These are phyloP conservation scores for Colletotrichum caudatum DNA, from an alignment of 2,329 filamentous ascomycete species.

Conservation along the genomic window DNA sequence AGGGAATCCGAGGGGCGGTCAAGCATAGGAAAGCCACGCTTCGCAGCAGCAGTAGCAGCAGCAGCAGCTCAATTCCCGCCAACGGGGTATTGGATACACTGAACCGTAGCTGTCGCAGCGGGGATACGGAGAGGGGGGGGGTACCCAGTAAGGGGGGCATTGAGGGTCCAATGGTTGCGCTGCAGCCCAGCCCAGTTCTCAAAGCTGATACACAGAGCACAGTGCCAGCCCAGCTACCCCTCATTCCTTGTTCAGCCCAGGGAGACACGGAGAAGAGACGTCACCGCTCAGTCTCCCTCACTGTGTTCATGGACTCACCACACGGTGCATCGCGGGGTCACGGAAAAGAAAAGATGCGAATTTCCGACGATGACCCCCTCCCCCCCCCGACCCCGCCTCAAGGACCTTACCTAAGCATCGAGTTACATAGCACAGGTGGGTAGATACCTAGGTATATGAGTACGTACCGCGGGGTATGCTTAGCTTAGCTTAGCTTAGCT, in stretches of 20 bases:
- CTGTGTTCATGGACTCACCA: neutral
- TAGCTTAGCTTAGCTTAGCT: conserved; percentile 29
- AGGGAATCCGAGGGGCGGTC: conserved; percentile 39
- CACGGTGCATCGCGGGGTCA: conserved; percentile 31
- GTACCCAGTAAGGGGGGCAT: no score
- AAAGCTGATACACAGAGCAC: conserved; percentile 15
- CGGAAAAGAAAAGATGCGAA: conserved; percentile 38
- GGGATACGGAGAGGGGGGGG: neutral
- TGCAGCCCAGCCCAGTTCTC: neutral
- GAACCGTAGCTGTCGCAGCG: conserved; percentile 21
- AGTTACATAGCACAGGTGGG: no score
- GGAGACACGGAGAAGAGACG: neutral
- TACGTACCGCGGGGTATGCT: conserved; percentile 20
- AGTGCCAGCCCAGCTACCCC: conserved; percentile 35
- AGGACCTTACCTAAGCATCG: no score
- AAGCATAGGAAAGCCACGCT: conserved; percentile 33
- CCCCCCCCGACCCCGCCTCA: no score
- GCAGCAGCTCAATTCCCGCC: conserved; percentile 26
- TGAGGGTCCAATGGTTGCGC: conserved; percentile 17
- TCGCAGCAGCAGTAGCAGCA: conserved; percentile 1
- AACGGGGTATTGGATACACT: conserved; percentile 12
- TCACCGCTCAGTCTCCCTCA: rapidly evolving
- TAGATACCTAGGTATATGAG: neutral
- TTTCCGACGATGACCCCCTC: conserved; percentile 2
- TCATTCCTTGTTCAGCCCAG: conserved; percentile 19